Conservation (phyloP, 805 yeast genomes). For the Candida arabinofermentans region DNA sequence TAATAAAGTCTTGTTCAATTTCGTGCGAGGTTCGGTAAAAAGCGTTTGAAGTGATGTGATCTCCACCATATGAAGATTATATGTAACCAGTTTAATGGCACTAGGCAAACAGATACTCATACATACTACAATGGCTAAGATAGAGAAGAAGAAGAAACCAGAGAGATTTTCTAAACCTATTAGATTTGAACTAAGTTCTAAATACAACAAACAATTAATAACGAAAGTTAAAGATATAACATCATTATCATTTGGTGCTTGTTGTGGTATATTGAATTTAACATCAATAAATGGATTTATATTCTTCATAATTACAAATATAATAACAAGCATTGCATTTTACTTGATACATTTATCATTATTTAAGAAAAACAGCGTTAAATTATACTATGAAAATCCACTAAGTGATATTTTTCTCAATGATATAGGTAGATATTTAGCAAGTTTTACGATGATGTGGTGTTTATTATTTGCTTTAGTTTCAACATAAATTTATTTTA, state of each 20-base stretch:
- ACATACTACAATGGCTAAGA: not conserved
- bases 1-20: not conserved
- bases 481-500: slow-evolving; percentile 14
- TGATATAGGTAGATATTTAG: slow-evolving; percentile 43
- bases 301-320: slow-evolving; percentile 36
- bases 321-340: slow-evolving; percentile 31
- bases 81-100: not conserved
- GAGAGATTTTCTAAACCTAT: slow-evolving; percentile 10
- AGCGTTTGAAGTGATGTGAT: too few species aligned
- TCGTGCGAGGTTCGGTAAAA: too few species aligned
- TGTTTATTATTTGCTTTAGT: slow-evolving; percentile 49
- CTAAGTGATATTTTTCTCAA: slow-evolving; percentile 39
- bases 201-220: slow-evolving; percentile 17
- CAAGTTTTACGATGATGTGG: slow-evolving; percentile 58
- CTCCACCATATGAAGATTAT: too few species aligned
- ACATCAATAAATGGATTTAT: slow-evolving; percentile 46
- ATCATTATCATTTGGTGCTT: slow-evolving; percentile 46
- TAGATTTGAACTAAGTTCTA: slow-evolving; percentile 14
- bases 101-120: not conserved
- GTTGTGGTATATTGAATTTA: slow-evolving; percentile 51
- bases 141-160: not conserved
- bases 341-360: slow-evolving; percentile 29
- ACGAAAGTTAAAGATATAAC: slow-evolving; percentile 36
- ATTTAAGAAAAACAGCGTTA: slow-evolving; percentile 24
- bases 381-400: slow-evolving; percentile 37